These are phyloP conservation scores for Aspergillus fructus DNA, from an alignment of 2,329 filamentous ascomycete genomes.

Conservation along the genomic window DNA sequence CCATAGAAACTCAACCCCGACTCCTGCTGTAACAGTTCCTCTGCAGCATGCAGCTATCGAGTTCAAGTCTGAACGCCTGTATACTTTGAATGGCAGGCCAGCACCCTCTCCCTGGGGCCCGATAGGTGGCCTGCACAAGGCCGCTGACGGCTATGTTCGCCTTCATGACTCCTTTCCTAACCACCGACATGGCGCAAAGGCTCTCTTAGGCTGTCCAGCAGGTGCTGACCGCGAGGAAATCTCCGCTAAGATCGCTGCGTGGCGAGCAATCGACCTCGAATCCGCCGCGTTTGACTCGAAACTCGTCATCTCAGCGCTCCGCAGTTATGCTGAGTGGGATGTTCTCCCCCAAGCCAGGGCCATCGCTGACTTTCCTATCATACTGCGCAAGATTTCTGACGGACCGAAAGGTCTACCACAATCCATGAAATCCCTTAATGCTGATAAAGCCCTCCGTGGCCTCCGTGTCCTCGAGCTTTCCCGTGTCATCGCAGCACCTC, in stretches of 20 bases:
- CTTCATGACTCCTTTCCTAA: slow-evolving; percentile 57
- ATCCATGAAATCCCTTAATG: too few species aligned
- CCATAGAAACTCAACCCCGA: too few species aligned
- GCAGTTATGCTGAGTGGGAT: slow-evolving; percentile 55
- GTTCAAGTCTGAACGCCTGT: slow-evolving; percentile 55
- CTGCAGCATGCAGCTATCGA: slow-evolving; percentile 47
- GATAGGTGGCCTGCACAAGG: slow-evolving; percentile 54
- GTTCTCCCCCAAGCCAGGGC: slow-evolving; percentile 46
- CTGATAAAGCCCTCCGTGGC: slow-evolving; percentile 39
- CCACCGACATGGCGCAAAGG: slow-evolving; percentile 47
- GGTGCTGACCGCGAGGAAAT: slow-evolving; percentile 28
- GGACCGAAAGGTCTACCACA: slow-evolving; percentile 1
- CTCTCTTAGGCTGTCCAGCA: slow-evolving; percentile 42
- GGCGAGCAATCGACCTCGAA: not conserved
- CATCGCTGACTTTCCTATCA: slow-evolving; percentile 49
- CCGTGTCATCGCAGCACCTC: slow-evolving; percentile 41
- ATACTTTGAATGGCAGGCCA: slow-evolving; percentile 42
- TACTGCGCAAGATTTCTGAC: slow-evolving; percentile 36
- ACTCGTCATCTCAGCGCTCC: slow-evolving; percentile 51
- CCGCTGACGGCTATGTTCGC: slow-evolving; percentile 40
- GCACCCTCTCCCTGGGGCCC: slow-evolving; percentile 36
- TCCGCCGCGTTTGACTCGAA: slow-evolving; percentile 13
- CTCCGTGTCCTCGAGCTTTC: slow-evolving; percentile 41
- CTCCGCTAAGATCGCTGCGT: too few species aligned
- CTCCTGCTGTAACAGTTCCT: too few species aligned